phyloP scores from a whole-genome alignment of 164 flowering plant species.

The Vitis labrusca region DNA sequence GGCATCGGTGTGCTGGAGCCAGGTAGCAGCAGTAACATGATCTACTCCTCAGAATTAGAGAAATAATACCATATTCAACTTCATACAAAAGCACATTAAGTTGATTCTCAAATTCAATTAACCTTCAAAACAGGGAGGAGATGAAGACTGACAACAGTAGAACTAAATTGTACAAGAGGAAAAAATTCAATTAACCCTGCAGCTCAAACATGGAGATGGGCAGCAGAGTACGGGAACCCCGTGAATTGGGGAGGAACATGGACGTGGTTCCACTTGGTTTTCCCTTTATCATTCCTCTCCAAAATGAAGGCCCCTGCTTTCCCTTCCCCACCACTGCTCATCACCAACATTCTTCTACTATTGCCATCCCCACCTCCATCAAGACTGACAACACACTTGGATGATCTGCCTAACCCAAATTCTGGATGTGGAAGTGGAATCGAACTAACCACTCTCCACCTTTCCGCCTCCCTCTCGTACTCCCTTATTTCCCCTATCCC shows the following conservation, averaged over 20 bases:
- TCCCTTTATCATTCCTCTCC: slow-evolving; percentile 1
- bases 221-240: slow-evolving; percentile 15
- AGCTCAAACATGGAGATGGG: not conserved
- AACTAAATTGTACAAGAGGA: too few relatives aligned
- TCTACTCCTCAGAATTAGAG: too few relatives aligned
- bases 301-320: slow-evolving; percentile 2
- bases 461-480: not conserved
- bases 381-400: not conserved
- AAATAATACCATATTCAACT: too few relatives aligned
- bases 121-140: too few relatives aligned
- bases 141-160: too few relatives aligned
- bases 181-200: too few relatives aligned
- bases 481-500: not conserved
- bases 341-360: not conserved
- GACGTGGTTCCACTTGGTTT: slow-evolving; percentile 3
- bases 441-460: not conserved
- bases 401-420: not conserved
- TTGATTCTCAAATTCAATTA: too few relatives aligned
- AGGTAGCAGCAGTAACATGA: too few relatives aligned
- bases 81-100: too few relatives aligned
- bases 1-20: too few relatives aligned
- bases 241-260: slow-evolving; percentile 2
- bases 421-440: slow-evolving; percentile 5
- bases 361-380: not conserved
- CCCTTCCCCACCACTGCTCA: not conserved